A percentile compares a stretch with the other conserved stretches of the same genome.
Conservation (phyloP, 306 rosid genomes). For the Sindora glabra region DNA sequence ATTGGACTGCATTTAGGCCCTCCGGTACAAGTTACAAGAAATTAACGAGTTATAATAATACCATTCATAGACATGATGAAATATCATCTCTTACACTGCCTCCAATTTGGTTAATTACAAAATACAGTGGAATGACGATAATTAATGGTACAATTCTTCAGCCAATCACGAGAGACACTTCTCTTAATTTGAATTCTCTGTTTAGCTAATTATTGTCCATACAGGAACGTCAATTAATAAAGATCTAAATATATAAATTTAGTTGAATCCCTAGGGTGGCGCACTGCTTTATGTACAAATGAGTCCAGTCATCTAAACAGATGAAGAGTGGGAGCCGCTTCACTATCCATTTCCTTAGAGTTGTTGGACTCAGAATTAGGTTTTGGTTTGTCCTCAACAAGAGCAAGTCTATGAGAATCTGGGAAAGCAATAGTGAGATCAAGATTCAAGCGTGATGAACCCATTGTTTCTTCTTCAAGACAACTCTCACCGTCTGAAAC, state of each 20-base stretch:
- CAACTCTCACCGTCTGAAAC: slow-evolving; percentile 7
- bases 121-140: too few relatives aligned
- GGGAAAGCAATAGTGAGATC: slow-evolving; percentile 56
- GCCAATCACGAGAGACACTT: not conserved
- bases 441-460: slow-evolving; percentile 31
- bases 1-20: too few relatives aligned
- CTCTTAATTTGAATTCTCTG: too few relatives aligned
- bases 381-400: not conserved
- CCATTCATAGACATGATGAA: too few relatives aligned
- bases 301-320: slow-evolving; percentile 9
- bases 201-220: too few relatives aligned
- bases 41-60: too few relatives aligned
- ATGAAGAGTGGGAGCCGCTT: slow-evolving; percentile 12
- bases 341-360: slow-evolving; percentile 4
- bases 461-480: slow-evolving; percentile 21
- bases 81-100: too few relatives aligned
- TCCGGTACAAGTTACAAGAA: too few relatives aligned
- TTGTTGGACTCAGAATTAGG: slow-evolving; percentile 1
- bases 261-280: too few relatives aligned
- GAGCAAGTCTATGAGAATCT: not conserved
- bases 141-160: not conserved
- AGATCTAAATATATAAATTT: too few relatives aligned
- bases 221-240: too few relatives aligned
- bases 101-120: too few relatives aligned
- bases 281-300: not conserved